Percentiles rank a stretch among this genome's conserved stretches.
phyloP scores from a whole-genome alignment of 2,329 filamentous ascomycete genomes.

The Verticillium albo-atrum region DNA sequence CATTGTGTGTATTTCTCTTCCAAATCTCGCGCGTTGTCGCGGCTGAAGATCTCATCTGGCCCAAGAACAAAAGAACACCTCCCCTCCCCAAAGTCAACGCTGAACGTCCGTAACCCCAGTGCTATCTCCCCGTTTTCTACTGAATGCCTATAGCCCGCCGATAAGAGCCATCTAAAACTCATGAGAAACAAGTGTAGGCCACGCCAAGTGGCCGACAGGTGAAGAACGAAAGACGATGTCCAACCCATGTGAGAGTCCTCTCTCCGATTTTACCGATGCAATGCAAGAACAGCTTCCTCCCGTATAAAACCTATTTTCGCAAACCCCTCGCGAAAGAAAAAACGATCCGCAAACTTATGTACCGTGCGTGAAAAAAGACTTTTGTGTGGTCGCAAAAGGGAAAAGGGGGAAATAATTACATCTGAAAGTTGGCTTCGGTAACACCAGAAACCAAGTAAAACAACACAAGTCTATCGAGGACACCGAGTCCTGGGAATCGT shows the following conservation, averaged over 20 bases:
- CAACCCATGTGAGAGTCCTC: not conserved
- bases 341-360: not conserved
- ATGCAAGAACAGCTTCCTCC: not conserved
- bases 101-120: not conserved
- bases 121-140: slow-evolving; percentile 1
- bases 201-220: not conserved
- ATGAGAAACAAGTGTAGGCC: not conserved
- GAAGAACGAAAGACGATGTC: not conserved
- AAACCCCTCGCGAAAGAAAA: not conserved
- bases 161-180: slow-evolving; percentile 1
- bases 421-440: slow-evolving; percentile 1
- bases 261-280: not conserved
- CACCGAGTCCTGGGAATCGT: slow-evolving; percentile 10
- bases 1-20: not conserved
- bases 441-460: slow-evolving; percentile 4
- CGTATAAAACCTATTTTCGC: not conserved
- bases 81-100: not conserved
- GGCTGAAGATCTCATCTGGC: not conserved
- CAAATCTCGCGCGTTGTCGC: not conserved
- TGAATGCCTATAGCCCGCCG: not conserved
- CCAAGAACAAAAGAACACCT: not conserved
- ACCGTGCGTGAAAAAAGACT: not conserved
- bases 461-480: slow-evolving; percentile 10
- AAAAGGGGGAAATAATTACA: slow-evolving; percentile 3
- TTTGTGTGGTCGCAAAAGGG: slow-evolving; percentile 1